Percentiles rank a stretch among this genome's conserved stretches.
Evolutionary conservation across 2,329 filamentous ascomycete species (phyloP).

Genomic region (Nemania abortiva): DNA sequence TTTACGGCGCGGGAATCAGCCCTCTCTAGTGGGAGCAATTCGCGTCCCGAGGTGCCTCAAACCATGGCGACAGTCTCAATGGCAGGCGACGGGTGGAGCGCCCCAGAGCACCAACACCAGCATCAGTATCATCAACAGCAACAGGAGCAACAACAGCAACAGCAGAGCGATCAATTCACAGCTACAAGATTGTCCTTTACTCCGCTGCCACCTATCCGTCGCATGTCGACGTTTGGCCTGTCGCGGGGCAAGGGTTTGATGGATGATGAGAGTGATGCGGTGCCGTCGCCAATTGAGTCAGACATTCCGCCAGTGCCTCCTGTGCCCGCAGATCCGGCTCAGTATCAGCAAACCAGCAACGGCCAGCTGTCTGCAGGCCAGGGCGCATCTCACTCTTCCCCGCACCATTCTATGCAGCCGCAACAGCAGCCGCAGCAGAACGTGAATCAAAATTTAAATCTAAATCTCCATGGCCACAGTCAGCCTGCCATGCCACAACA

Average conservation of each 20-base stretch:
- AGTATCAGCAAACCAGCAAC: constrained; percentile 49
- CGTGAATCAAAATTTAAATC: constrained; percentile 10
- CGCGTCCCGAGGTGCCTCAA: constrained; percentile 42
- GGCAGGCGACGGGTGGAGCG: constrained; percentile 42
- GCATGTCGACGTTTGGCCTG: constrained; percentile 67
- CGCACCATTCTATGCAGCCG: constrained; percentile 40
- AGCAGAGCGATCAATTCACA: constrained; percentile 12
- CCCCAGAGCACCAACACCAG: constrained; percentile 30
- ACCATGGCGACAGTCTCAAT: constrained; percentile 46
- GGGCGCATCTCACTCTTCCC: constrained; percentile 35
- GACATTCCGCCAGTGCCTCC: constrained; percentile 43
- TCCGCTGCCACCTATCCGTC: constrained; percentile 69
- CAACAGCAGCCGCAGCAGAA: constrained; percentile 28
- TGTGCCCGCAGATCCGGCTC: constrained; percentile 37
- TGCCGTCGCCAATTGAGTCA: constrained; percentile 46
- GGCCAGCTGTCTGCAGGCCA: constrained; percentile 43
- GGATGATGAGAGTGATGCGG: constrained; percentile 51
- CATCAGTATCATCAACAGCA: constrained; percentile 2
- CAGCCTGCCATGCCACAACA: constrained; percentile 38
- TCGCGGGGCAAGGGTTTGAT: constrained; percentile 54
- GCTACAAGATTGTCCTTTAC: constrained; percentile 61
- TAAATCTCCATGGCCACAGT: constrained; percentile 40
- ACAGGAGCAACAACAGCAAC: constrained; percentile 3
- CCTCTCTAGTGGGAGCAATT: constrained; percentile 43
- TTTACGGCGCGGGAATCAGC: constrained; percentile 47